A percentile compares a stretch with the other conserved stretches of the same genome.
phyloP scores from a whole-genome alignment of 2,329 filamentous ascomycete species.

The Geosmithia morbida region DNA sequence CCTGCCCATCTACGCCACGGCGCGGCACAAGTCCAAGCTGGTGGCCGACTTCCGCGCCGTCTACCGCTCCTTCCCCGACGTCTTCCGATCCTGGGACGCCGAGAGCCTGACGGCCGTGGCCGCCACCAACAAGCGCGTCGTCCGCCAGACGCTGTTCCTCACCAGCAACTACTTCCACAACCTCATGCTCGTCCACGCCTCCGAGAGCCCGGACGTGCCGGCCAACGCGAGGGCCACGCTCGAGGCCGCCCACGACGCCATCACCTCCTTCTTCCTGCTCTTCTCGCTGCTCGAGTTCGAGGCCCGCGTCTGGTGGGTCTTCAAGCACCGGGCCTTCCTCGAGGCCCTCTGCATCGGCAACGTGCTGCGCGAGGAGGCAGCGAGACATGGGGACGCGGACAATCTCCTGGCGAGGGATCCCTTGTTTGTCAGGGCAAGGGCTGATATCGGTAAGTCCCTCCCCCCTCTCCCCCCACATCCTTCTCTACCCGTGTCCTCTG shows the following conservation, averaged over 20 bases:
- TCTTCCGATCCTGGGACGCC: conserved; percentile 55
- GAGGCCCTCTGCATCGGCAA: conserved; percentile 57
- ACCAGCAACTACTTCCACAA: conserved; percentile 77
- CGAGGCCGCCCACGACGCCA: conserved; percentile 62
- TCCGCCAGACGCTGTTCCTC: conserved; percentile 63
- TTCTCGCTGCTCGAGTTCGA: conserved; percentile 55
- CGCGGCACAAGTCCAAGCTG: conserved; percentile 54
- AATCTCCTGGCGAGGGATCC: conserved; percentile 37
- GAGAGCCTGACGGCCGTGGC: conserved; percentile 43
- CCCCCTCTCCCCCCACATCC: not conserved
- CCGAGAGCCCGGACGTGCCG: conserved; percentile 48
- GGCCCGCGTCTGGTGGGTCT: conserved; percentile 73
- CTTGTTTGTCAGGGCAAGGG: conserved; percentile 42
- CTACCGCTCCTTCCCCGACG: conserved; percentile 56
- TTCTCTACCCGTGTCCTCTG: conserved; percentile 1
- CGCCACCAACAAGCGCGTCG: conserved; percentile 45
- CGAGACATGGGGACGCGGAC: conserved; percentile 26
- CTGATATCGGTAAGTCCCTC: conserved; percentile 37
- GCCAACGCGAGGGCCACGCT: conserved; percentile 55
- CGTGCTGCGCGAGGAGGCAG: conserved; percentile 36
- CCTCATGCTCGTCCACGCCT: conserved; percentile 64
- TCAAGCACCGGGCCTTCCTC: conserved; percentile 67
- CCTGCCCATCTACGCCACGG: conserved; percentile 54
- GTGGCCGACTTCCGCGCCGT: conserved; percentile 56
- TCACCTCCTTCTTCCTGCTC: conserved; percentile 61